Conservation (phyloP, 2,329 filamentous ascomycete species). For the Aspergillus ustus region DNA sequence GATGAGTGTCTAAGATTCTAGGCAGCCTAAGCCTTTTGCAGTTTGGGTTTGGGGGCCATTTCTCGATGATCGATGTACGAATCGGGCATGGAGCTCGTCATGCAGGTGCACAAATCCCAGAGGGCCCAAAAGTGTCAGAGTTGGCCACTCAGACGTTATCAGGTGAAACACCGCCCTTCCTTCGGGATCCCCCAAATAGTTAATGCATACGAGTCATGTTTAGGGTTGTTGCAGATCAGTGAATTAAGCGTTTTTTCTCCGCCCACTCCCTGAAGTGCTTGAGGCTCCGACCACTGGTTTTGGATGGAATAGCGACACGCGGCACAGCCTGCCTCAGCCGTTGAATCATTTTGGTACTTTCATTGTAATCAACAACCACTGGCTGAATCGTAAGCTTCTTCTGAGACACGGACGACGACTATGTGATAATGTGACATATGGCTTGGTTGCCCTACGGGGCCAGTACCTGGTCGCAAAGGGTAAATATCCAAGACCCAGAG, state of each 20-base stretch:
- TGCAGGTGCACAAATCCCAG: not conserved
- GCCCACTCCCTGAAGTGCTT: not conserved
- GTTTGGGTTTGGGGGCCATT: not conserved
- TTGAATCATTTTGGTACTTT: not conserved
- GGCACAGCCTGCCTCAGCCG: not conserved
- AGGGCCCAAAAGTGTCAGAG: not conserved
- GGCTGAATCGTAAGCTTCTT: not conserved
- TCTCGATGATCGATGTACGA: not conserved
- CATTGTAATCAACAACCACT: not conserved
- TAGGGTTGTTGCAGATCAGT: not conserved
- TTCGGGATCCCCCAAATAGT: not conserved
- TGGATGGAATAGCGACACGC: not conserved
- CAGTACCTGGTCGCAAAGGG: not conserved
- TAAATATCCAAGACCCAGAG: not conserved
- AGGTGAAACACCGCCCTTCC: not conserved
- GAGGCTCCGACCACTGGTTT: not conserved
- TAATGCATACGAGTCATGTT: not conserved
- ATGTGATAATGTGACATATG: not conserved
- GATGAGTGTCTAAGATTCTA: not conserved
- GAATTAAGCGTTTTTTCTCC: not conserved
- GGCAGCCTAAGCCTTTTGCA: not conserved
- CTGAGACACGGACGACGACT: not conserved
- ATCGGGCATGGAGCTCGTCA: not conserved
- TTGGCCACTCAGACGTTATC: not conserved
- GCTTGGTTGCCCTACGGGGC: not conserved